These are phyloP conservation scores for Piper longum DNA, from an alignment of 164 flowering plant species.

Conservation along the genomic window DNA sequence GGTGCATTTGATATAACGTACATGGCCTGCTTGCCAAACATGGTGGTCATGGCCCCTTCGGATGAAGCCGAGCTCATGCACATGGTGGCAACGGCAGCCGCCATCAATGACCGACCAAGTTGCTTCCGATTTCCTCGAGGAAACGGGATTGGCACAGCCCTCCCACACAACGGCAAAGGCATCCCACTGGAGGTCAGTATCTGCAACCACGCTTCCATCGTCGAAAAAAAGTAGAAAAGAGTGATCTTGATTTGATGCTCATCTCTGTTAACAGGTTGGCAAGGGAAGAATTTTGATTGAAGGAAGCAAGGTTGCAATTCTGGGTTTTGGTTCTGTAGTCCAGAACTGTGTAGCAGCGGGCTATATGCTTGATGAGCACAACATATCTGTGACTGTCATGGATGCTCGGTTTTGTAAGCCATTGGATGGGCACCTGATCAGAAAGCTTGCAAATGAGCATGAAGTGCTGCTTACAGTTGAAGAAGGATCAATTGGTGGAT, in stretches of 20 bases:
- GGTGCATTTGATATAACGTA: slow-evolving; percentile 87
- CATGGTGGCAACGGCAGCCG: slow-evolving; percentile 91
- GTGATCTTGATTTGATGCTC: slow-evolving; percentile 1
- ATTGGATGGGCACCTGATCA: slow-evolving; percentile 56
- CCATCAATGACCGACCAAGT: slow-evolving; percentile 75
- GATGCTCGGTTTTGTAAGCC: slow-evolving; percentile 96
- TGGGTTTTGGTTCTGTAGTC: slow-evolving; percentile 70
- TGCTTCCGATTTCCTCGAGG: slow-evolving; percentile 92
- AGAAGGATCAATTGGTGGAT: slow-evolving; percentile 88
- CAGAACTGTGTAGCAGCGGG: slow-evolving; percentile 68
- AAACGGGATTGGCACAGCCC: slow-evolving; percentile 55
- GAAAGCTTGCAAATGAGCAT: slow-evolving; percentile 55
- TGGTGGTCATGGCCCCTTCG: slow-evolving; percentile 94
- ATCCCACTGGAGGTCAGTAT: slow-evolving; percentile 53
- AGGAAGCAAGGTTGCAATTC: slow-evolving; percentile 68
- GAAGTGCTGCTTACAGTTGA: slow-evolving; percentile 66
- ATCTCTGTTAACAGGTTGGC: slow-evolving; percentile 41
- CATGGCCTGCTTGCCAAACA: slow-evolving; percentile 96
- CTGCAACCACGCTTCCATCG: neutral
- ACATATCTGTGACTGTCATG: slow-evolving; percentile 43
- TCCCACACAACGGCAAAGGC: slow-evolving; percentile 67
- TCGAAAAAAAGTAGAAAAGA: neutral
- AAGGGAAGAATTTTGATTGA: slow-evolving; percentile 70
- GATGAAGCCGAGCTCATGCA: slow-evolving; percentile 84
- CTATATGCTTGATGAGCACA: slow-evolving; percentile 25